Evolutionary conservation across 441 rosid genomes (phyloP).

Genomic region (Gossypium laxum): DNA sequence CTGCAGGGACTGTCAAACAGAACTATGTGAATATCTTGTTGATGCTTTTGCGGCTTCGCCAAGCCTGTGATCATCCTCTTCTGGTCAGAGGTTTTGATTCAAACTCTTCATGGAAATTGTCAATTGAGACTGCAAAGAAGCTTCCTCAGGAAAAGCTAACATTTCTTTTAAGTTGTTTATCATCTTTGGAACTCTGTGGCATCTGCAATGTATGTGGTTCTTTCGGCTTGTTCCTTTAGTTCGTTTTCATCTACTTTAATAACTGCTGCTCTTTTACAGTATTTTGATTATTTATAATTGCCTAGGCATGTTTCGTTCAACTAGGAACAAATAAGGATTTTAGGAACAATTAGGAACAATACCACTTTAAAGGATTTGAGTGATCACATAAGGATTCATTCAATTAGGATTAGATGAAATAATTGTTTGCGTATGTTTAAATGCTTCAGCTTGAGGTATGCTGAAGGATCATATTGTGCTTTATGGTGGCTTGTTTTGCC

Average conservation of each 20-base stretch:
- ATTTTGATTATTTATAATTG: background rate
- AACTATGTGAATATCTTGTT: slow-evolving; percentile 79
- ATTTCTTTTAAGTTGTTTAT: slow-evolving; percentile 40
- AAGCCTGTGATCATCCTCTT: slow-evolving; percentile 91
- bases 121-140: slow-evolving; percentile 50
- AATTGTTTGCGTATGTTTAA: background rate
- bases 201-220: slow-evolving; percentile 62
- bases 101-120: slow-evolving; percentile 38
- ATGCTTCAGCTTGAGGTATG: background rate
- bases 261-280: background rate
- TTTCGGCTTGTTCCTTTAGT: slow-evolving; percentile 7
- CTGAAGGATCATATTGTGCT: background rate
- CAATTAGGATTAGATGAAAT: background rate
- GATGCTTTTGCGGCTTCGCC: slow-evolving; percentile 92
- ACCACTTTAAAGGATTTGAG: background rate
- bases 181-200: slow-evolving; percentile 74
- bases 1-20: slow-evolving; percentile 84
- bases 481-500: background rate
- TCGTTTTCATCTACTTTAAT: background rate
- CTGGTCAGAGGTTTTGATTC: slow-evolving; percentile 65
- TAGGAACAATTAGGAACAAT: too few species aligned
- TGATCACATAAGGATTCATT: background rate
- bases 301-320: background rate
- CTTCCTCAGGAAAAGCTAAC: slow-evolving; percentile 38
- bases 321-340: background rate